Percentiles rank a stretch among this genome's conserved stretches.
Evolutionary conservation across 2,329 filamentous ascomycete species (phyloP).

Genomic region (Davidsoniella eucalypti): DNA sequence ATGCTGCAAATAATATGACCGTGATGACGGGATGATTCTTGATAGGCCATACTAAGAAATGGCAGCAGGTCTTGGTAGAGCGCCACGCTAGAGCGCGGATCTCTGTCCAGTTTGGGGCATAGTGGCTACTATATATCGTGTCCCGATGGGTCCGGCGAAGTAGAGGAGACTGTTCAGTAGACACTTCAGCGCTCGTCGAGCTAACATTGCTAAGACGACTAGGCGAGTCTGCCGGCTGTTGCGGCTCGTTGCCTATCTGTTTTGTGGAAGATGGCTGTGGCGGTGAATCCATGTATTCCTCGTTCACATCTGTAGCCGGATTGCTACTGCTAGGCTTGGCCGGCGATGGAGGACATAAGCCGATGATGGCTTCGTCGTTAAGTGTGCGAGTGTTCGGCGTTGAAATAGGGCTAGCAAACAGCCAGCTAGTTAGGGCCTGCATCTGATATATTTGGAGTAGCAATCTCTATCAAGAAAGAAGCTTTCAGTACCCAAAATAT

Average conservation of each 20-base stretch:
- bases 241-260: neutral
- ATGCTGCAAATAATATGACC: neutral
- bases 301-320: neutral
- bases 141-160: neutral
- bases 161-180: conserved; percentile 12
- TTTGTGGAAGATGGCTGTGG: neutral
- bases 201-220: neutral
- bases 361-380: conserved; percentile 1
- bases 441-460: neutral
- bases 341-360: neutral
- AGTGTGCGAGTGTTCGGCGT: neutral
- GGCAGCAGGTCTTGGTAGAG: neutral
- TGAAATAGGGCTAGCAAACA: neutral
- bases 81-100: neutral
- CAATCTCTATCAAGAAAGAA: too few relatives aligned
- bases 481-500: too few relatives aligned
- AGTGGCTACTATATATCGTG: too few relatives aligned
- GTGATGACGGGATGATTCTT: conserved; percentile 6
- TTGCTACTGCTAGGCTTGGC: neutral
- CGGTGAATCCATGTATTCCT: neutral
- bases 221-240: neutral
- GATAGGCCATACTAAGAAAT: neutral
- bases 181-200: neutral
- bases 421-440: neutral
- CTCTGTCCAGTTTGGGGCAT: too few relatives aligned